Evolutionary conservation across 2,329 filamentous ascomycete species (phyloP), one percentile per base, ranked within the genome.

Genomic region (Waltergamsia citrina): DNA sequence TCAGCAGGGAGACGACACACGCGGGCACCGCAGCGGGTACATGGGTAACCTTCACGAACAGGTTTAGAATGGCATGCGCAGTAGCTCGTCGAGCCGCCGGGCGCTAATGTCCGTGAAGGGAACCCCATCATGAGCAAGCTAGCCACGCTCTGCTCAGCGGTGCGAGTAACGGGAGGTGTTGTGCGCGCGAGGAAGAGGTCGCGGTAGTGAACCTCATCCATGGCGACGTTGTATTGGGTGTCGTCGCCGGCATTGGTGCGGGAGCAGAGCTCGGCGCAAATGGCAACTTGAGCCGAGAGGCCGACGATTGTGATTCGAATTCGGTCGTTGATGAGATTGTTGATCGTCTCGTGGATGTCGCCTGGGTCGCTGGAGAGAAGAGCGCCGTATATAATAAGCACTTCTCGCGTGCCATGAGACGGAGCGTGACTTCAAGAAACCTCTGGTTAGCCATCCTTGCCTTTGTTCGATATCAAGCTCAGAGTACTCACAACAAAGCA

Each of bases 81-180:
- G 41, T 92, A 76, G 38, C 81, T 87, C 34, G 71, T 63, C 5
- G 78, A 71, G 17, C 67, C 67, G 23, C 64, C 66, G 3, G 77
- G 69, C 34, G 85, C 84, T 11, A 92, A 75, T 3, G 82, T 83
- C 24, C 88, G 75, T 6, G 85, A 93, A 0, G 92, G 92, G 50
- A 98, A 98, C 5, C 92, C 92, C 90, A 98, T 98, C 84, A 94
- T 93, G 18, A 98, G 73, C 26, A 98, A 65, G 35, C 73, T 78
- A 2, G 75, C 69, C 7, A 68, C 68, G 39, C 65, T 69, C 47
- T 73, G 68, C 42, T 73, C 70, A 26, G 62, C 58, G 3, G 78
- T 74, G 35, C 84, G 76, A 10, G 87, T 85, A 14, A 87, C 81
- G 0, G 90, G 92, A 1, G 92, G 92, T 3, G 86, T 95, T 1